Evolutionary conservation across 2,329 filamentous ascomycete species (phyloP).

Genomic region (Diaporthe nobilis): DNA sequence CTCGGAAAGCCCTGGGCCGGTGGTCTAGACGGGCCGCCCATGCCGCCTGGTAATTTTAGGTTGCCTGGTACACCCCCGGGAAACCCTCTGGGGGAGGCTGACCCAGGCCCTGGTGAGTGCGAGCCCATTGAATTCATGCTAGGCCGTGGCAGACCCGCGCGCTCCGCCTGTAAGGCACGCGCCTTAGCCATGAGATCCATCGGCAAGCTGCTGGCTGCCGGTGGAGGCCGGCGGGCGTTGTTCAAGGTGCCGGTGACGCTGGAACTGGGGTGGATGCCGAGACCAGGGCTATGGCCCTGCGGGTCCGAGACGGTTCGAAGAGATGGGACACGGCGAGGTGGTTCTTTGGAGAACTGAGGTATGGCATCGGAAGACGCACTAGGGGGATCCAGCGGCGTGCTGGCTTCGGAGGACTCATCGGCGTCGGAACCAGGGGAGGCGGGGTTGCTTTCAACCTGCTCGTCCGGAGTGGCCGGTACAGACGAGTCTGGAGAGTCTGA

Average conservation of each 20-base stretch:
- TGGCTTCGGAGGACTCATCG: slow-evolving; percentile 62
- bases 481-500: slow-evolving; percentile 50
- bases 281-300: slow-evolving; percentile 56
- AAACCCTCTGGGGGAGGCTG: slow-evolving; percentile 49
- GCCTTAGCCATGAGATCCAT: slow-evolving; percentile 58
- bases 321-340: slow-evolving; percentile 68
- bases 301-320: slow-evolving; percentile 73
- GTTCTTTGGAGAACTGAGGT: slow-evolving; percentile 48
- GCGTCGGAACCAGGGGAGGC: slow-evolving; percentile 57
- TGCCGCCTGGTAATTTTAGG: slow-evolving; percentile 55
- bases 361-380: slow-evolving; percentile 49
- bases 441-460: slow-evolving; percentile 56
- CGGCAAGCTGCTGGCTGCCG: slow-evolving; percentile 55
- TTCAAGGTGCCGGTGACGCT: slow-evolving; percentile 85
- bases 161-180: slow-evolving; percentile 53
- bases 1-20: slow-evolving; percentile 63
- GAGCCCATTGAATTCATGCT: slow-evolving; percentile 41
- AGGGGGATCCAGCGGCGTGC: slow-evolving; percentile 61
- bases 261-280: slow-evolving; percentile 82
- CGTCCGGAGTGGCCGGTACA: slow-evolving; percentile 63
- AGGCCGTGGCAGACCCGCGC: slow-evolving; percentile 48
- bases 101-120: slow-evolving; percentile 49
- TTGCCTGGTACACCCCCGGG: slow-evolving; percentile 61
- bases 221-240: slow-evolving; percentile 68
- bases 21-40: slow-evolving; percentile 57